Evolutionary conservation across 805 yeast species (phyloP).

Genomic region (Candida cerambycidarum): DNA sequence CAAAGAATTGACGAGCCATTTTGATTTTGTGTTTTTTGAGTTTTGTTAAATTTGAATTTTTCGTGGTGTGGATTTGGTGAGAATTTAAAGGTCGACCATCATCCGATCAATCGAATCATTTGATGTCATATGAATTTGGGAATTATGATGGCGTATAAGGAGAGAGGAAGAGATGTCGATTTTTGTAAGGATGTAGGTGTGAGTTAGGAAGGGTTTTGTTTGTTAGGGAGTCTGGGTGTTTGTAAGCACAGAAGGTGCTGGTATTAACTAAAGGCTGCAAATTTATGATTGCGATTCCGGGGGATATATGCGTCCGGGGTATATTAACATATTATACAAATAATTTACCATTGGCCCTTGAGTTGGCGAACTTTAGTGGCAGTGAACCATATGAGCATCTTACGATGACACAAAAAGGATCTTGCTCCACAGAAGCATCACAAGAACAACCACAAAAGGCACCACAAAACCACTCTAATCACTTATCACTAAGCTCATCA

Average conservation of each 20-base stretch:
- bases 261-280: not conserved
- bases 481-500: not conserved
- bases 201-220: no score
- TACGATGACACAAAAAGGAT: no score
- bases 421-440: no score
- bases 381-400: no score
- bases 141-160: not conserved
- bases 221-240: not conserved
- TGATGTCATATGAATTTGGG: slow-evolving; percentile 6
- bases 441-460: no score
- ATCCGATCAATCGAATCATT: slow-evolving; percentile 16
- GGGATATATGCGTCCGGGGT: not conserved
- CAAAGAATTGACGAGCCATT: slow-evolving; percentile 89
- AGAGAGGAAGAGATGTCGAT: not conserved
- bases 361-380: no score
- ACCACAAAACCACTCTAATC: no score
- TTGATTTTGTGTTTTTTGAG: slow-evolving; percentile 12
- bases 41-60: not conserved
- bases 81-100: slow-evolving; percentile 15
- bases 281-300: slow-evolving; percentile 3
- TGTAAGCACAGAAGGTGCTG: not conserved
- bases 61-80: not conserved
- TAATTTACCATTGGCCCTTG: no score
- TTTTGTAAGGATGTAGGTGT: no score
- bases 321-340: not conserved